Base-by-base conservation (phyloP, 768 basidiomycete species). In the Boletus rubroflammeus region DNA sequence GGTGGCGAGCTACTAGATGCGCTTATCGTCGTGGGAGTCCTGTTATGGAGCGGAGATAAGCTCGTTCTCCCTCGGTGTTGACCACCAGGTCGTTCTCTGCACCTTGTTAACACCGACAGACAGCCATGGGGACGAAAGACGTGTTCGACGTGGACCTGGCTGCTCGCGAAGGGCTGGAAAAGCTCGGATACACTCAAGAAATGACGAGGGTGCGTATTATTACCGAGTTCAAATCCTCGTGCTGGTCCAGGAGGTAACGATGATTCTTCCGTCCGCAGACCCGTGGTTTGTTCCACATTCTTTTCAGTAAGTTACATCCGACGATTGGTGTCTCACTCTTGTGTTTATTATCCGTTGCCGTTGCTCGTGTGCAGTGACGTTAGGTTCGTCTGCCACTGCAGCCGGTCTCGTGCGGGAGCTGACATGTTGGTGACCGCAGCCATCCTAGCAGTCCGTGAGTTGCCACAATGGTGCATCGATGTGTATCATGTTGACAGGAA, bases 401-500 rank as follows among this genome's bases (percentile, higher is more conserved):
- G 0, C 21, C 6, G 15, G 40, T 47, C 13, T 17, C 8, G 17
- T 21, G 3, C 17, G 35, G 25, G 32, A 17, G 10, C 55, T 67
- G 42, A 62, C 35, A 23, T 17, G 19, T 14, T 44, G 34, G 13
- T 48, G 29, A 5, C 13, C 6, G 17, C 19, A 83, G 82, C 82
- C 10, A 83, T 84, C 31, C 78, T 83, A 73, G 81, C 82, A 29
- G 82, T 84, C 54, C 82, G 82, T 83, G 59, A 68, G 82, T 78
- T 21, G n/a, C 11, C 3, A 5, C n/a, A 6, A 6, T 11, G 3
- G 9, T 41, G 3, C 38, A 39, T 10, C 13, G 26, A 23, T 25
- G 23, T 25, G 19, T 21, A 23, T 31, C 47, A 3, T 19, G 19
- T 49, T 62, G 55, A 62, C 47, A n/a, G 10, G 44, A 42, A 11